Evolutionary conservation across 2,329 filamentous ascomycete species (phyloP), one percentile per base, ranked within the genome.

Genomic region (Periglandula ipomoeae): DNA sequence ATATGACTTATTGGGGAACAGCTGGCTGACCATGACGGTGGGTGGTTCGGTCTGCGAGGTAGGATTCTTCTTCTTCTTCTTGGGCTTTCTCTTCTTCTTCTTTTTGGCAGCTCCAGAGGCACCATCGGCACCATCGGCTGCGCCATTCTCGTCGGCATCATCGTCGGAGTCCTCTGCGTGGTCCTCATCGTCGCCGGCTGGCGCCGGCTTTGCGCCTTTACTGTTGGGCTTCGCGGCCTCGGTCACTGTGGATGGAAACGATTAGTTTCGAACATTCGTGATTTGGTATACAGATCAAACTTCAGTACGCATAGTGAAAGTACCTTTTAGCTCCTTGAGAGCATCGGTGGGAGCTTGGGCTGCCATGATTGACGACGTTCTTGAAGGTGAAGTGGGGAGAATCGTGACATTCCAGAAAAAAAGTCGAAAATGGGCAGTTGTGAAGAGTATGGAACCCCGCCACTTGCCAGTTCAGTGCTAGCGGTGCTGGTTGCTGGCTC

Each of bases 21-120:
- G 74, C 55, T 82, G 79, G 52, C 83, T 82, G 44, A 93, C 65
- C 47, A 78, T 72, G 24, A 91, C 82, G 49, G 84, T 78, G 1
- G 88, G 88, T 27, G 87, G 87, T 46, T 79, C 75, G 27, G 82
- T 84, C 69, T 93, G 88, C 48, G 76, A 75, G 54, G 85, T 87
- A 43, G 82, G 75, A 54, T 77, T 84, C 78, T 83, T 85, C 78
- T 87, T 86, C 75, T 83, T 85, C 74, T 83, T 87, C 74, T 85
- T 87, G 73, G 88, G 89, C 73, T 89, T 89, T 74, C 87, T 89
- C 69, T 87, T 87, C 65, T 81, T 84, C 60, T 76, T 66, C 58
- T 70, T 70, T 53, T 67, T 68, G 48, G 62, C 59, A 10, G 55
- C 60, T 19, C 58, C 64, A 54, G 68, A 68, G 5, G 65, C 65